phyloP scores from a whole-genome alignment of 140 eudicot species.

The Bidens hawaiensis region DNA sequence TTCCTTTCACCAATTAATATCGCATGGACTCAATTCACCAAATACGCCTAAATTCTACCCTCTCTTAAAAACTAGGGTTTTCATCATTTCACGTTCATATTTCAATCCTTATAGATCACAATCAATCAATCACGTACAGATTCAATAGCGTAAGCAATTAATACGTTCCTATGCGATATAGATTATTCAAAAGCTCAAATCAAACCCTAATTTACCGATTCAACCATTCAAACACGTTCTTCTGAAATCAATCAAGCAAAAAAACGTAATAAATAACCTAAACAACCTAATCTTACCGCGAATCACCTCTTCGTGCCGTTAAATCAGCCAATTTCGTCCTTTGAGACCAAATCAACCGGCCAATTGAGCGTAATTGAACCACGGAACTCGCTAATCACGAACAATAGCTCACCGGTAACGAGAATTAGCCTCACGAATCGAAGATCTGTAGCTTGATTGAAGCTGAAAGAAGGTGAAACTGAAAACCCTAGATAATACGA shows the following conservation, averaged over 20 bases:
- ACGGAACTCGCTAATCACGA: slow-evolving; percentile 12
- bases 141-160: slow-evolving; percentile 2
- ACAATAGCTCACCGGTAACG: neutral
- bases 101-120: slow-evolving; percentile 10
- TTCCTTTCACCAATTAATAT: neutral
- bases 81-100: neutral
- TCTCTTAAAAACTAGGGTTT: slow-evolving; percentile 24
- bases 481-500: slow-evolving; percentile 18
- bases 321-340: neutral
- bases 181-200: slow-evolving; percentile 9
- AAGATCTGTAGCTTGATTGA: slow-evolving; percentile 22
- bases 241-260: neutral
- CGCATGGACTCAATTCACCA: neutral
- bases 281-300: slow-evolving; percentile 30
- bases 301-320: neutral
- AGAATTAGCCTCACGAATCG: neutral
- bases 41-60: neutral
- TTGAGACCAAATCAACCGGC: slow-evolving; percentile 6
- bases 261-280: neutral
- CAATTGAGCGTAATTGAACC: slow-evolving; percentile 6
- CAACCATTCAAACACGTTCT: slow-evolving; percentile 5
- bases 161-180: neutral
- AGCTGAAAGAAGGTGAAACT: slow-evolving; percentile 10
- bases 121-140: slow-evolving; percentile 12
- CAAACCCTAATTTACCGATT: slow-evolving; percentile 12